A percentile compares a stretch with the other conserved stretches of the same genome.
Evolutionary conservation across 2,329 filamentous ascomycete genomes (phyloP).

Genomic region (Neofusicoccum laricinum): DNA sequence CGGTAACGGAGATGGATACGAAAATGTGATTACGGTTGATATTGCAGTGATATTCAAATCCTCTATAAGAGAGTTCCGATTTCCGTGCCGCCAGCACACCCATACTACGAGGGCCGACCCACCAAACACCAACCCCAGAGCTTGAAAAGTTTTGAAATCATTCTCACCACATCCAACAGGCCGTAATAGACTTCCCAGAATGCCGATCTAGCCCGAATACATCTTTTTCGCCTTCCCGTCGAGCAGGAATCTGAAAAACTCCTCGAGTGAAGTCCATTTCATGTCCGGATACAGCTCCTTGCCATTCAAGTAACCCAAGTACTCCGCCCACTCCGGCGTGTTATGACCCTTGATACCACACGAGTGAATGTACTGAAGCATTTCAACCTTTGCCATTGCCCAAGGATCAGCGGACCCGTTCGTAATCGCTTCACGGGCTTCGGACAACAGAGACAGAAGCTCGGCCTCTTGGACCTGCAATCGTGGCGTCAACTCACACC

Average conservation of each 20-base stretch:
- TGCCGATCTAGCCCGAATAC: constrained; percentile 15
- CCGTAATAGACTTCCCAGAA: no score
- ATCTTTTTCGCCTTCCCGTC: constrained; percentile 39
- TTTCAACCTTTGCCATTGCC: not conserved
- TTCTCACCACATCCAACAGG: no score
- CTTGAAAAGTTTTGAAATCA: no score
- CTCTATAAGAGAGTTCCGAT: no score
- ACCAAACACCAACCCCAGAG: no score
- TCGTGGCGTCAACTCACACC: not conserved
- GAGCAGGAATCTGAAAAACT: constrained; percentile 41
- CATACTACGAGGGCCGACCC: no score
- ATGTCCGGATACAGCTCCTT: constrained; percentile 56
- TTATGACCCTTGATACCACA: constrained; percentile 54
- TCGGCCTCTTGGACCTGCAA: not conserved
- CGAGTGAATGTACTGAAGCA: constrained; percentile 44
- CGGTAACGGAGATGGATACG: no score
- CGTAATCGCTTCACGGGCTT: not conserved
- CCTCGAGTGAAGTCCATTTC: constrained; percentile 22
- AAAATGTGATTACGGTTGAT: no score
- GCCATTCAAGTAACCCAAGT: constrained; percentile 53
- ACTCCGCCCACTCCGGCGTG: constrained; percentile 51
- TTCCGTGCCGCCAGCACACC: no score
- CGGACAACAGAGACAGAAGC: not conserved
- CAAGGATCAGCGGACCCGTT: not conserved
- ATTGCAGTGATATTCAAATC: no score